These are phyloP conservation scores for Zygoascus flipseniorum DNA, from an alignment of 805 yeast genomes.

Conservation along the genomic window DNA sequence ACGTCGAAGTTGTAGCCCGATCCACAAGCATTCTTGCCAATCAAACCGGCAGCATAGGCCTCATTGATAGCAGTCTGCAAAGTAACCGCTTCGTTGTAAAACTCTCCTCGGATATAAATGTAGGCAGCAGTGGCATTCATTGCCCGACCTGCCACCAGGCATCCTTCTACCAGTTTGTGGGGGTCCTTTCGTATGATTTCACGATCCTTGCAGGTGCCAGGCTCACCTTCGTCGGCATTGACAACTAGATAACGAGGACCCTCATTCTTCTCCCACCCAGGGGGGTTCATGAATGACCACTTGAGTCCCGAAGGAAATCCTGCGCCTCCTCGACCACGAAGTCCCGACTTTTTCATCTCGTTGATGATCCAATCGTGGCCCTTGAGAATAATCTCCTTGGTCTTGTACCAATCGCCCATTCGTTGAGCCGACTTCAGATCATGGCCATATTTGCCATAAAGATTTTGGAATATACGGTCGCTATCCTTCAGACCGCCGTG, in stretches of 20 bases:
- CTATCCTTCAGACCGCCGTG: constrained; percentile 74
- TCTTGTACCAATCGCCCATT: constrained; percentile 90
- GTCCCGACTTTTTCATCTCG: constrained; percentile 75
- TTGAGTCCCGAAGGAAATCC: constrained; percentile 88
- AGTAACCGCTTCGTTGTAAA: constrained; percentile 67
- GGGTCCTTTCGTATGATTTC: constrained; percentile 89
- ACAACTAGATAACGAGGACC: constrained; percentile 89
- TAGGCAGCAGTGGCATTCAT: constrained; percentile 93
- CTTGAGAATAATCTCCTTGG: constrained; percentile 73
- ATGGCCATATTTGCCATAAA: constrained; percentile 65
- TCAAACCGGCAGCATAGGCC: constrained; percentile 70
- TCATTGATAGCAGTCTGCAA: constrained; percentile 80
- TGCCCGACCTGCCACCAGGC: constrained; percentile 80
- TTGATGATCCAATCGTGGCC: constrained; percentile 89
- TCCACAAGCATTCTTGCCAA: constrained; percentile 83
- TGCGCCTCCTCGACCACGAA: constrained; percentile 91
- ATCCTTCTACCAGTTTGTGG: constrained; percentile 87
- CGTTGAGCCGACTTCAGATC: constrained; percentile 65
- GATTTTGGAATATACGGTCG: constrained; percentile 82
- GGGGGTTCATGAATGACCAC: constrained; percentile 94
- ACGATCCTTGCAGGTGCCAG: constrained; percentile 89
- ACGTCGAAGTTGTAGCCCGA: constrained; percentile 79
- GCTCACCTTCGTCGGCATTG: constrained; percentile 93
- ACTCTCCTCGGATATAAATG: constrained; percentile 86
- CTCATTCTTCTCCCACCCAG: constrained; percentile 84